Base-by-base conservation (phyloP, 2,329 filamentous ascomycete genomes). In the Xylaria sp. region DNA sequence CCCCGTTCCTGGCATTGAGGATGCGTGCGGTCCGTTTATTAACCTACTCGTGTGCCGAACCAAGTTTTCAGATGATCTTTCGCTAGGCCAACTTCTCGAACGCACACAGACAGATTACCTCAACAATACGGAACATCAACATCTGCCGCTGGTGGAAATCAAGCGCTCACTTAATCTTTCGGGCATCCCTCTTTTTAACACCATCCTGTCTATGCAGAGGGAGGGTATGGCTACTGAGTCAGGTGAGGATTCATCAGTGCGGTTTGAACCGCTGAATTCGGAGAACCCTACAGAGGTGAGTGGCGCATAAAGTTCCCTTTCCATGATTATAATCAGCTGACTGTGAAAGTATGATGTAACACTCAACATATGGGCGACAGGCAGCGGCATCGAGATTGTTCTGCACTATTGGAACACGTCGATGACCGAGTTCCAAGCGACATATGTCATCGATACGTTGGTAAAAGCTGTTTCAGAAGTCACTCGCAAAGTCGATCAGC, bases 1-100 rank as follows among this genome's bases (percentile, higher is more conserved):
- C 7, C 62, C 62, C 3, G 2, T 65, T 25, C 13, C 15, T 3
- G 55, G 55, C 5, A 52, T 65, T n/a, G 52, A 65, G 18, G n/a
- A 65, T 18, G 52, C 44, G 13, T 12, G 50, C n/a, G 62, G 52
- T 2, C 52, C 62, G 12, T 57, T 65, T 20, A 39, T 58, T 41
- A 51, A 39, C 25, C 23, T 65, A 28, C 54, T 58, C 12, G 23
- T 55, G 2, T 63, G 51, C 39, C 13, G 23, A 34, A 51, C n/a
- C n/a, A 23, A 61, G 1, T 34, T 61, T 37, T 34, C 20, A 18
- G 8, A 44, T 3, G 37, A 44, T 13, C 10, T 32, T 15, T 13
- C 55, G 10, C 20, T 58, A 12, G 18, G n/a, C 9, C 18, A 58
- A 4, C 10, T 58, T 18, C 20, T 58, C 4, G 34, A 46, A 25